Conservation (phyloP, 1,139 yeast genomes). For the Yamadazyma blattariae region DNA sequence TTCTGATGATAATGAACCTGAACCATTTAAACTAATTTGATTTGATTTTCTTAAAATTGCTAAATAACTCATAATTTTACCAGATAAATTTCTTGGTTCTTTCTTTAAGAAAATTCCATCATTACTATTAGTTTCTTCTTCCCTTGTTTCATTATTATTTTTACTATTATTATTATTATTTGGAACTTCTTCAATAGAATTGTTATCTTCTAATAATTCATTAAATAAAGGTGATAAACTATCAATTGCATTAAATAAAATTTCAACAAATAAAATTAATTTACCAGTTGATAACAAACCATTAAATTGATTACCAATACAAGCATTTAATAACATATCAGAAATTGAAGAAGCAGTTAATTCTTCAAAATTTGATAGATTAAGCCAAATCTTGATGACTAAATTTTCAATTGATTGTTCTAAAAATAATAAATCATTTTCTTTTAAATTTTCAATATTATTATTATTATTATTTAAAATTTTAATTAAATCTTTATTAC, state of each 20-base stretch:
- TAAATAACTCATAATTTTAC: constrained; percentile 73
- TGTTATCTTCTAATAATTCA: background rate
- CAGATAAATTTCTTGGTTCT: constrained; percentile 87
- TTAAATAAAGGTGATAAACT: constrained; percentile 15
- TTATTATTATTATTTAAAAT: constrained; percentile 1
- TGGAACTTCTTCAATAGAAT: background rate
- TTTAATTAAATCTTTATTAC: constrained; percentile 24
- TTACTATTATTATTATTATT: background rate
- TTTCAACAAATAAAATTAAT: constrained; percentile 70
- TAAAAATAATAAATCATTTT: constrained; percentile 38
- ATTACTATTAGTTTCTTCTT: constrained; percentile 4
- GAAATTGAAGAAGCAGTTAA: constrained; percentile 89
- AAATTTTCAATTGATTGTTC: constrained; percentile 67
- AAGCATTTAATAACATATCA: constrained; percentile 85
- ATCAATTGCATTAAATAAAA: constrained; percentile 77
- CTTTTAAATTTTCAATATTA: constrained; percentile 3
- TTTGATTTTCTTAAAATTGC: constrained; percentile 64
- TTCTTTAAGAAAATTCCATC: constrained; percentile 35
- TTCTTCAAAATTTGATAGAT: constrained; percentile 86
- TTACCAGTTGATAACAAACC: constrained; percentile 76
- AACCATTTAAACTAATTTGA: constrained; percentile 51
- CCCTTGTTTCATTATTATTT: background rate
- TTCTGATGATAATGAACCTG: constrained; percentile 59
- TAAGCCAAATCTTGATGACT: constrained; percentile 83
- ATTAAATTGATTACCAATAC: constrained; percentile 66